A percentile compares a stretch with the other conserved stretches of the same genome.
These are phyloP conservation scores for Oryza nivara DNA, from an alignment of 176 grass and related monocot genomes.

Conservation along the genomic window DNA sequence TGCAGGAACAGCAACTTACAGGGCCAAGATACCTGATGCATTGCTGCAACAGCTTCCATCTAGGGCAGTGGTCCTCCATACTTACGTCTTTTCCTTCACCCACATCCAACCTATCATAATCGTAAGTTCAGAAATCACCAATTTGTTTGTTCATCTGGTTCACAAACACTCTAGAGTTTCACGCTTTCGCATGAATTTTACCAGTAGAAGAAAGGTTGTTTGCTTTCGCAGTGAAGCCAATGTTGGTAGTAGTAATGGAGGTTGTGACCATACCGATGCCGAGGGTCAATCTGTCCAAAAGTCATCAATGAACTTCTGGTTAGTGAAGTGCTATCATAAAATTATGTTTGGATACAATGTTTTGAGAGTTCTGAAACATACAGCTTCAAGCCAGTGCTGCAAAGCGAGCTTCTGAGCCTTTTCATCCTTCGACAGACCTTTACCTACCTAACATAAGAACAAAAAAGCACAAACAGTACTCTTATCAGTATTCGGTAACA, in stretches of 20 bases:
- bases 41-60: slow-evolving; percentile 75
- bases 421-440: slow-evolving; percentile 88
- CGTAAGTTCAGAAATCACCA: slow-evolving; percentile 32
- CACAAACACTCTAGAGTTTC: slow-evolving; percentile 22
- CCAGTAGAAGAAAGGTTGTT: slow-evolving; percentile 98
- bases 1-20: slow-evolving; percentile 54
- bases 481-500: slow-evolving; percentile 8
- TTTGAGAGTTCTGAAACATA: slow-evolving; percentile 36
- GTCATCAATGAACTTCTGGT: slow-evolving; percentile 28
- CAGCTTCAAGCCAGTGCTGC: slow-evolving; percentile 98
- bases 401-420: slow-evolving; percentile 90
- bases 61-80: slow-evolving; percentile 65
- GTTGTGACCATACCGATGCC: slow-evolving; percentile 94
- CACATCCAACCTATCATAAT: slow-evolving; percentile 75
- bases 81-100: slow-evolving; percentile 88
- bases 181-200: slow-evolving; percentile 29
- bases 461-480: neutral
- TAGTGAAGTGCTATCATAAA: neutral
- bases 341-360: neutral
- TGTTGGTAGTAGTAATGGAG: slow-evolving; percentile 87
- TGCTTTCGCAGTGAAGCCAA: slow-evolving; percentile 82
- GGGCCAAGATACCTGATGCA: slow-evolving; percentile 99
- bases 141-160: slow-evolving; percentile 33
- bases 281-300: slow-evolving; percentile 76
- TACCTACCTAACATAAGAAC: slow-evolving; percentile 71